Evolutionary conservation across 305 asterid species (phyloP), one percentile per base, ranked within the genome.

Genomic region (Coffea humblotiana): DNA sequence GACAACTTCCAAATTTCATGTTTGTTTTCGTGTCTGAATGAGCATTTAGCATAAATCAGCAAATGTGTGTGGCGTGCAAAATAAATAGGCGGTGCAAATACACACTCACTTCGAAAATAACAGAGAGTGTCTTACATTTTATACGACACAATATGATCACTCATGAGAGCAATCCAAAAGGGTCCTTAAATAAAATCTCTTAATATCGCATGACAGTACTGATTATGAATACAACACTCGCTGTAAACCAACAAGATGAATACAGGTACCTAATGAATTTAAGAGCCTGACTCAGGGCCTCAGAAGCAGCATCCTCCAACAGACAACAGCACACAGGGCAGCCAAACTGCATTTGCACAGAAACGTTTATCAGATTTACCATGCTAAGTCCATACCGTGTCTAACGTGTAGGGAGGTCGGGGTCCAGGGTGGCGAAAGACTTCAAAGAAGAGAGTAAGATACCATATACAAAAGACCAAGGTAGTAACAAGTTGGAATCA

Each of bases 281-380:
- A 61, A 43, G 71, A 75, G 19, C 45, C 49, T 51, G n/a, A 21
- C 21, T 6, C 16, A 49, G 9, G 23, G 25, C 67, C 72, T 82
- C 83, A 83, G 66, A 79, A 76, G 84, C 87, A 84, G 78, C 87
- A 84, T 78, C 84, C 70, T 84, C 87, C 74, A 84, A 16, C 47
- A 84, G n/a, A 66, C 84, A 84, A 48, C 87, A 84, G 78, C 84
- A 84, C 87, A 84, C 21, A 84, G 87, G 11, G 87, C 87, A 74
- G 87, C 87, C 80, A 84, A 81, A 84, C 87, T 81, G 83, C 83
- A 76, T 51, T 27, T 45, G 71, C 79, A 82, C 23, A 47, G 64
- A 74, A 61, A 27, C 19, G 3, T 8, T 8, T 43, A 43, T 43
- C 51, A 25, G 23, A 60, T 61, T 27, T 60, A 73, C 14, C 16